Base-by-base conservation (phyloP, 768 basidiomycete species). In the Boletus barrowsii region DNA sequence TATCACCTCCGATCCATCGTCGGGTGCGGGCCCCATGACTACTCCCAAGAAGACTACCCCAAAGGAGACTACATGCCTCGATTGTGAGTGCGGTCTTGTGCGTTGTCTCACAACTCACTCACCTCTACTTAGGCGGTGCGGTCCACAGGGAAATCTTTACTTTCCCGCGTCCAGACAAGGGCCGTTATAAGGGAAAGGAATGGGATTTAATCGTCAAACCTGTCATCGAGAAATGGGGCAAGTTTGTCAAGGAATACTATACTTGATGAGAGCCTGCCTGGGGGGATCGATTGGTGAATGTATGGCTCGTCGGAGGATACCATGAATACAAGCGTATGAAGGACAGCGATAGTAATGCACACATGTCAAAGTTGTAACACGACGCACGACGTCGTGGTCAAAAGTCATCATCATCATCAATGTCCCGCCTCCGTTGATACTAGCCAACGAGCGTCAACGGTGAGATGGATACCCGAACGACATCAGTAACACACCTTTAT, bases 101-200 rank as follows among this genome's bases (percentile, higher is more conserved):
- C 22, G 3, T 17, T 20, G 13, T 17, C 36, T 42, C 59, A 18
- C 42, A 61, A 35, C 54, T 48, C 13, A 67, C 22, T 39, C 35
- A 3, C 47, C n/a, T 49, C 40, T 36, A 15, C 51, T 8, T 45
- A 84, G 83, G 83, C 58, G 83, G 83, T 15, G 72, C 62, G 10
- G 61, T 79, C 26, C 91, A 93, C 67, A 83, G 81, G 62, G 91
- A 93, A 64, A 90, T 93, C 17, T 93, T 93, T 65, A 73, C 86
- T 37, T 90, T 93, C 62, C 70, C 71, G 41, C 79, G 83, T 42
- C 77, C 83, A 47, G 72, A 66, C 37, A 68, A 64, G 10, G 88
- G 87, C 0, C 66, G 53, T 32, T 79, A 83, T 61, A 76, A 79
- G 55, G 84, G 83, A 8, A 81, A 75, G 57, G 91, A 92, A 68